A percentile compares a stretch with the other conserved stretches of the same genome.
phyloP scores from a whole-genome alignment of 345 rosid species.

The Aethionema arabicum region DNA sequence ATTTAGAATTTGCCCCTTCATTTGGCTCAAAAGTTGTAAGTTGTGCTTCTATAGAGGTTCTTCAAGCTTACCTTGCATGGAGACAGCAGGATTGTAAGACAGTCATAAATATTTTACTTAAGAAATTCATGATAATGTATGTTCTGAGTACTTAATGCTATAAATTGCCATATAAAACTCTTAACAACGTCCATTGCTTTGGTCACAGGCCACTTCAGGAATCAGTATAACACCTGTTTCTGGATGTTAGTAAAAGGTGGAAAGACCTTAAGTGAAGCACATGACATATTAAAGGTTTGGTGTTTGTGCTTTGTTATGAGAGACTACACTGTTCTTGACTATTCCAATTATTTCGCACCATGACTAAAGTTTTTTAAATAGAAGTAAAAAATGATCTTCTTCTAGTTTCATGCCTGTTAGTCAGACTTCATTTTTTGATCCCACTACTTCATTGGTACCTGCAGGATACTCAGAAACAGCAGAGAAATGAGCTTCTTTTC shows the following conservation, averaged over 20 bases:
- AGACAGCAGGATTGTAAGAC: constrained; percentile 85
- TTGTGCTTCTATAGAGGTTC: constrained; percentile 76
- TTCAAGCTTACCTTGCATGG: constrained; percentile 85
- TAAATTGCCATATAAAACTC: background rate
- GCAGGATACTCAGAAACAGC: constrained; percentile 77
- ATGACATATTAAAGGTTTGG: constrained; percentile 62
- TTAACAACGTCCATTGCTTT: constrained; percentile 6
- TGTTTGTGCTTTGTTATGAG: constrained; percentile 15
- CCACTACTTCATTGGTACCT: constrained; percentile 9
- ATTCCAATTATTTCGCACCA: background rate
- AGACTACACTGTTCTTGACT: background rate
- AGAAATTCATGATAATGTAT: background rate
- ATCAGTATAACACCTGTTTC: constrained; percentile 69
- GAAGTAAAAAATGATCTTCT: constrained; percentile 4
- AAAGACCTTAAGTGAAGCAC: constrained; percentile 58
- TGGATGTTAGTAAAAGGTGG: constrained; percentile 74
- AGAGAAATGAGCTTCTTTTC: constrained; percentile 79
- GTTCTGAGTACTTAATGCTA: constrained; percentile 5
- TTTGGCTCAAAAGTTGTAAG: constrained; percentile 53
- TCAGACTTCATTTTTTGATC: constrained; percentile 9
- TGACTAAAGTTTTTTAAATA: background rate
- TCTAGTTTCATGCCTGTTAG: background rate
- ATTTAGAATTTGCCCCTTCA: constrained; percentile 63
- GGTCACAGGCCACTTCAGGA: constrained; percentile 63
- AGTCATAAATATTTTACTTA: background rate